Conservation (phyloP, 371 early-diverging fungal genomes). For the Mortierella sp. region DNA sequence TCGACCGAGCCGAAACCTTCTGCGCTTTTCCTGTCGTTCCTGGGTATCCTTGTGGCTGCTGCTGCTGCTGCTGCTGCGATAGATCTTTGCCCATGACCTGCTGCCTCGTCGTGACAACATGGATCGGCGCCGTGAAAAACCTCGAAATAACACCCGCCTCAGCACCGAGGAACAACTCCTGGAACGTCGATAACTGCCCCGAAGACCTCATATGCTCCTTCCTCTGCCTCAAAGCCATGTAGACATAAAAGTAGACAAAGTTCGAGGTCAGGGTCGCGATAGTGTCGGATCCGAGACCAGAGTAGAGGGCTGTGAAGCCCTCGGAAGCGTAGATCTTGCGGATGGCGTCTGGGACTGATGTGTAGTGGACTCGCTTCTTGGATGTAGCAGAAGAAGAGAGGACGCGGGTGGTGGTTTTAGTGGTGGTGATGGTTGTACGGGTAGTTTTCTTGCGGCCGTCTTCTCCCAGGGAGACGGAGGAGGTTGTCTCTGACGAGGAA, state of each 20-base stretch:
- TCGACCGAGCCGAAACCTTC: conserved; percentile 50
- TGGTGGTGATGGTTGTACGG: conserved; percentile 37
- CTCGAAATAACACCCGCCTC: conserved; percentile 73
- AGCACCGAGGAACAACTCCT: conserved; percentile 72
- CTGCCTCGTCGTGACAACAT: conserved; percentile 68
- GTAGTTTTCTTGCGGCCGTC: conserved; percentile 41
- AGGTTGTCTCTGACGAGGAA: conserved; percentile 25
- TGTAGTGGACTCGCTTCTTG: conserved; percentile 32
- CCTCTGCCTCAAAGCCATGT: conserved; percentile 67
- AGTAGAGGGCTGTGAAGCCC: conserved; percentile 67
- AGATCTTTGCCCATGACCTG: conserved; percentile 64
- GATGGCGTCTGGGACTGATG: conserved; percentile 60
- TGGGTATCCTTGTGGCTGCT: background rate
- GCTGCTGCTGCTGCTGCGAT: conserved; percentile 10
- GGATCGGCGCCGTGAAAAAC: conserved; percentile 71
- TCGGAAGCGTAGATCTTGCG: conserved; percentile 63
- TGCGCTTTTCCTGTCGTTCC: conserved; percentile 10
- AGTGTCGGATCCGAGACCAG: conserved; percentile 70
- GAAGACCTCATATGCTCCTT: conserved; percentile 65
- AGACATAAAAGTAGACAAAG: conserved; percentile 75
- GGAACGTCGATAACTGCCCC: conserved; percentile 64
- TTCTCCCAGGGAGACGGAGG: conserved; percentile 23
- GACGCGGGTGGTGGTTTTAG: conserved; percentile 32
- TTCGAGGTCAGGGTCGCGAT: conserved; percentile 70
- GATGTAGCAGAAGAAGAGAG: conserved; percentile 7